These are phyloP conservation scores for Pythium dissotocum DNA, from an alignment of 352 stramenopile species.

Conservation along the genomic window DNA sequence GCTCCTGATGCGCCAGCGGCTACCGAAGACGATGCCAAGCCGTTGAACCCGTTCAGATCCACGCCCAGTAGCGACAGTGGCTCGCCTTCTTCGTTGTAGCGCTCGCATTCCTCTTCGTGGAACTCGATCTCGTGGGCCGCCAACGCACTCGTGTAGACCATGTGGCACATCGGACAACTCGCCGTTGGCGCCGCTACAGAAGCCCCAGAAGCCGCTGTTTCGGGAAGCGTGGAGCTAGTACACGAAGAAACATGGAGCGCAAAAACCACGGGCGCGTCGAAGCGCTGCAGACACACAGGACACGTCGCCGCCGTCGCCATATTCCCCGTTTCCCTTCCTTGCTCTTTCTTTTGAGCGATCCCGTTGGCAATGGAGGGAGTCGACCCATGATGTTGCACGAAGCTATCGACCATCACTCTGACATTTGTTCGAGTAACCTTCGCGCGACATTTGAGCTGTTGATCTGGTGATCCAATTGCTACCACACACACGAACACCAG, in stretches of 20 bases:
- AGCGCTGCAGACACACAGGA: conserved; percentile 49
- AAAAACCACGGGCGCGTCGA: conserved; percentile 37
- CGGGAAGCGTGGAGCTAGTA: conserved; percentile 24
- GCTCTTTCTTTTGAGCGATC: background rate
- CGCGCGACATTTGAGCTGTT: conserved; percentile 12
- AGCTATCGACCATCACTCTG: conserved; percentile 2
- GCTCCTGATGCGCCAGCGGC: background rate
- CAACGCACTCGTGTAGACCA: conserved; percentile 54
- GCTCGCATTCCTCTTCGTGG: conserved; percentile 78
- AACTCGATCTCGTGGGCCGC: conserved; percentile 64
- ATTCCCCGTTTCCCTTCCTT: background rate
- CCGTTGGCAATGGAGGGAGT: conserved; percentile 4
- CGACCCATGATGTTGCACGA: conserved; percentile 12
- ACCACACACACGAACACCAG: conserved; percentile 3
- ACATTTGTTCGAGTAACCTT: conserved; percentile 18
- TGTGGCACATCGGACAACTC: conserved; percentile 60
- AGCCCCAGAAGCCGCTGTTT: conserved; percentile 2
- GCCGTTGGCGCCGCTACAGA: conserved; percentile 17
- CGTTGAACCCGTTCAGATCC: conserved; percentile 8
- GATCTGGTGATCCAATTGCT: background rate
- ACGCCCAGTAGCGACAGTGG: conserved; percentile 13
- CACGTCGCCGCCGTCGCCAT: conserved; percentile 37
- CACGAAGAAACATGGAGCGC: conserved; percentile 62
- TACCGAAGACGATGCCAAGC: background rate
- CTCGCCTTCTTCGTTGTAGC: conserved; percentile 43